A percentile compares a stretch with the other conserved stretches of the same genome.
Evolutionary conservation across 495 filamentous ascomycete genomes (phyloP).

Genomic region (Lasiosphaeria hispida): DNA sequence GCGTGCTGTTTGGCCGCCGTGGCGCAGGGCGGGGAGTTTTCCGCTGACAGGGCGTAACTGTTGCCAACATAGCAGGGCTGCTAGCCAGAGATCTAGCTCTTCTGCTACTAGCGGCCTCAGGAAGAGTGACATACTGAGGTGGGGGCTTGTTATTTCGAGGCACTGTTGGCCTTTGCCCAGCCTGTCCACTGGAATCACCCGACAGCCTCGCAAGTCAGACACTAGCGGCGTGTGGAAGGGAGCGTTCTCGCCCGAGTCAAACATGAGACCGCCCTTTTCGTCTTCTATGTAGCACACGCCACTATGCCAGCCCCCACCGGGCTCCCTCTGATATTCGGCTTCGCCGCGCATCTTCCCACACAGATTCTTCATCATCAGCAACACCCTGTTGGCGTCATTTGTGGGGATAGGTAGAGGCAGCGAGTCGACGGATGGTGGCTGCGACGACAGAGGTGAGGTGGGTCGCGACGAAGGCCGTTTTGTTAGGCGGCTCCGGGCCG

Average conservation of each 20-base stretch:
- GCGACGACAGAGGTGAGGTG: constrained; percentile 46
- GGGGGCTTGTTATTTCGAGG: constrained; percentile 73
- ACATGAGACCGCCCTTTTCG: constrained; percentile 61
- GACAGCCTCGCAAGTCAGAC: constrained; percentile 82
- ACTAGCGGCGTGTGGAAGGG: constrained; percentile 55
- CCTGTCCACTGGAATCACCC: constrained; percentile 65
- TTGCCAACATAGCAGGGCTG: constrained; percentile 91
- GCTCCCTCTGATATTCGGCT: constrained; percentile 60
- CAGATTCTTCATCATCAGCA: constrained; percentile 65
- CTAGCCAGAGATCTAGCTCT: constrained; percentile 88
- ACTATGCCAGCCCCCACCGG: constrained; percentile 54
- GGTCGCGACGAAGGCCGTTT: constrained; percentile 50
- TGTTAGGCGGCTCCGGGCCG: constrained; percentile 40
- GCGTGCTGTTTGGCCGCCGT: constrained; percentile 19
- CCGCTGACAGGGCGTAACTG: constrained; percentile 63
- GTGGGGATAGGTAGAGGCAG: constrained; percentile 56
- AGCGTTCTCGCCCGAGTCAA: constrained; percentile 53
- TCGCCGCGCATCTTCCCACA: constrained; percentile 70
- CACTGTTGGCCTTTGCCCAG: constrained; percentile 65
- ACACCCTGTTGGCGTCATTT: constrained; percentile 59
- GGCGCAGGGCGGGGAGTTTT: constrained; percentile 28
- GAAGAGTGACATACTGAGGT: constrained; percentile 66
- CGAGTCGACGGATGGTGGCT: constrained; percentile 51
- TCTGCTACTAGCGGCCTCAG: constrained; percentile 69
- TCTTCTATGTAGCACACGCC: constrained; percentile 68